phyloP scores from a whole-genome alignment of 2,329 filamentous ascomycete species.

The Sarocladium kiliense region DNA sequence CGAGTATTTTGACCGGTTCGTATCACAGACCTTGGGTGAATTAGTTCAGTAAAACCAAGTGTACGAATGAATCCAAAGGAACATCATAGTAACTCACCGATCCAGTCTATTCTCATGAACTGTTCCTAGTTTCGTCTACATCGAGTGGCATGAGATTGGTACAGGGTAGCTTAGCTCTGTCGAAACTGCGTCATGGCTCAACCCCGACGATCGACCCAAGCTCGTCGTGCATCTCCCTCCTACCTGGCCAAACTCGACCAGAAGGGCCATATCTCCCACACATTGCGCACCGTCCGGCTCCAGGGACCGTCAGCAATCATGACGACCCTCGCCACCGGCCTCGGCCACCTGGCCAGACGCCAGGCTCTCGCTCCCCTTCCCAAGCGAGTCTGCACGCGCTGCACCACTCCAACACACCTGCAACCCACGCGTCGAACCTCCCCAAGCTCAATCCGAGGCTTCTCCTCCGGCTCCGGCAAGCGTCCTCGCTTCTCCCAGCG shows the following conservation, averaged over 20 bases:
- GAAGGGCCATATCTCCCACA: neutral
- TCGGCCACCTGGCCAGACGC: conserved; percentile 26
- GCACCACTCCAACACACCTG: neutral
- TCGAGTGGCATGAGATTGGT: no score
- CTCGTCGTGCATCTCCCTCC: neutral
- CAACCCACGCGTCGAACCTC: neutral
- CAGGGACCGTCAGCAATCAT: conserved; percentile 1
- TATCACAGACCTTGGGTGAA: no score
- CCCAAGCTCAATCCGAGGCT: conserved; percentile 22
- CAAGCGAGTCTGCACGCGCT: neutral
- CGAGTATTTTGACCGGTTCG: no score
- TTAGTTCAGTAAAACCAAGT: no score
- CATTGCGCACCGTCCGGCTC: neutral
- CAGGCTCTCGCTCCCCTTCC: conserved; percentile 7
- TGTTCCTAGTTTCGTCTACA: no score
- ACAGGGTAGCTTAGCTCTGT: no score
- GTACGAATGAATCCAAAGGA: no score
- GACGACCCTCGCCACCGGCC: conserved; percentile 28
- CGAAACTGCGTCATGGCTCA: conserved; percentile 10
- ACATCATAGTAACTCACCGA: no score
- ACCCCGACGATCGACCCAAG: neutral
- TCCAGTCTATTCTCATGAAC: no score
- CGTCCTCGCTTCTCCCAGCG: conserved; percentile 47
- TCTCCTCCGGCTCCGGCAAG: conserved; percentile 33
- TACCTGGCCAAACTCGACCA: neutral